Base-by-base conservation (phyloP, 495 filamentous ascomycete genomes). In the Penicillium lagena region DNA sequence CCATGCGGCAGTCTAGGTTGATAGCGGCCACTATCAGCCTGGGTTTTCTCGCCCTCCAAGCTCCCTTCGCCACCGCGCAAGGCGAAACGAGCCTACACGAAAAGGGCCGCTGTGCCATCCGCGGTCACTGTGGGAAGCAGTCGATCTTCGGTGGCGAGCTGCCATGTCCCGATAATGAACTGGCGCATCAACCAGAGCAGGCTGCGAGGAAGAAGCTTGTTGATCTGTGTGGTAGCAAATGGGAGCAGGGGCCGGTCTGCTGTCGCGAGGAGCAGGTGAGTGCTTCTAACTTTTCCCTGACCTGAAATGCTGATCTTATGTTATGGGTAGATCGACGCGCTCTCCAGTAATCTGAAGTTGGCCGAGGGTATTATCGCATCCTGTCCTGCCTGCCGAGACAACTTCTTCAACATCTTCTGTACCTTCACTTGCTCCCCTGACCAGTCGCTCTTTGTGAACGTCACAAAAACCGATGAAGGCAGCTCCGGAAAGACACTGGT, bases 391-490 rank as follows among this genome's bases (percentile, higher is more conserved):
- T 98, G 93, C 74, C 90, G 88, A 67, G 83, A 85, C 42, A 98
- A 98, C 69, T 98, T 98, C 67, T 96, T 86, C 76, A 90, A 97
- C 71, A 78, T 94, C 36, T 98, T 98, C 58, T 98, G 93, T 69
- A 89, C 88, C 5, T 95, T 98, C 51, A 96, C 90, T 13, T 98
- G 93, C 71, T 97, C 94, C 9, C 90, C 94, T 8, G 84, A 97
- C 58, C 93, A 98, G 63, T 95, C 88, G 5, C 73, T 96, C 1
- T 98, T 98, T 55, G 70, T 97, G 58, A 98, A 98, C 58, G 85
- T 98, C 35, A 96, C 93, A 7, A 67, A 83, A 40, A 86, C 85
- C 1, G 66, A 80, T 50, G 66, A 76, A 48, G 73, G 78, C 36
- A 81, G 74, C 31, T 78, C 78, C 5, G 75, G 75, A 37, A 94